Evolutionary conservation across 176 grass and related monocot species (phyloP).

Genomic region (Elymus sibiricus): DNA sequence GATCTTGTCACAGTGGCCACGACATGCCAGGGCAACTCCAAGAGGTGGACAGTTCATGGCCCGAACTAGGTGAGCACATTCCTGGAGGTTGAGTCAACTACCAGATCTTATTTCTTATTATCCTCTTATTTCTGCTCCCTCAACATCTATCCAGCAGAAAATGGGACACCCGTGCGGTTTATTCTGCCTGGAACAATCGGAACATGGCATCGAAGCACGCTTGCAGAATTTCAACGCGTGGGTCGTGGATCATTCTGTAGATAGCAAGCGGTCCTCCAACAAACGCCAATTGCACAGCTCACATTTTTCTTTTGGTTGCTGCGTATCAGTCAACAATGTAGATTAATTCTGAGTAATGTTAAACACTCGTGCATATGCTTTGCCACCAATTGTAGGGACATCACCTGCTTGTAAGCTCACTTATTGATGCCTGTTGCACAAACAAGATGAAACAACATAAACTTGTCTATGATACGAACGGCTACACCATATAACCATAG

Average conservation of each 20-base stretch:
- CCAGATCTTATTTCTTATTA: slow-evolving; percentile 2
- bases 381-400: slow-evolving; percentile 16
- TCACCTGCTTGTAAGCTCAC: background rate
- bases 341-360: background rate
- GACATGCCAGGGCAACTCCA: background rate
- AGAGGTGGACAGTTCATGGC: slow-evolving; percentile 11
- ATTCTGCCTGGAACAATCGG: background rate
- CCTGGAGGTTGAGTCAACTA: slow-evolving; percentile 16
- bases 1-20: background rate
- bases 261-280: background rate
- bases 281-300: background rate
- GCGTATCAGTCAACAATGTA: background rate
- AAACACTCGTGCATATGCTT: slow-evolving; percentile 11
- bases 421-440: slow-evolving; percentile 25
- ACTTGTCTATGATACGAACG: background rate
- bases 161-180: background rate
- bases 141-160: background rate
- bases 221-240: background rate
- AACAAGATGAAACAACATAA: background rate
- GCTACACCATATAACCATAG: background rate
- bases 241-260: background rate
- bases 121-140: background rate
- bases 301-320: background rate
- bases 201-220: background rate
- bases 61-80: background rate